Percentiles rank a stretch among this genome's conserved stretches.
These are phyloP conservation scores for Chenopodium album DNA, from an alignment of 148 eudicot genomes.

Conservation along the genomic window DNA sequence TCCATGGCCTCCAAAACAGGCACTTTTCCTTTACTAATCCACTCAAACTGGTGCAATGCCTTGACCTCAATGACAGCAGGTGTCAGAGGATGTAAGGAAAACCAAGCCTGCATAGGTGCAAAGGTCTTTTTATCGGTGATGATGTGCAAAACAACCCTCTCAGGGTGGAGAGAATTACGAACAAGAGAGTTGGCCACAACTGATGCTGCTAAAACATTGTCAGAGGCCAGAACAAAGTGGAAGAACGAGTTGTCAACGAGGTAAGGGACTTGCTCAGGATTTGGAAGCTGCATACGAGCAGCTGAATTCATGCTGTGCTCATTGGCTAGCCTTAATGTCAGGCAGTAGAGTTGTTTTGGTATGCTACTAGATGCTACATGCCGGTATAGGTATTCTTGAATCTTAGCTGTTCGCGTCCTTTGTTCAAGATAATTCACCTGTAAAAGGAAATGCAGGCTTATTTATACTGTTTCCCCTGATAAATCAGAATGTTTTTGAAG, in stretches of 20 bases:
- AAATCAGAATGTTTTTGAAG: background rate
- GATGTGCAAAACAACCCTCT: slow-evolving; percentile 72
- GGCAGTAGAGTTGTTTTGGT: slow-evolving; percentile 84
- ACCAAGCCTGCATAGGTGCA: slow-evolving; percentile 98
- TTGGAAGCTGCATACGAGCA: slow-evolving; percentile 86
- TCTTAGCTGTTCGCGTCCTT: slow-evolving; percentile 87
- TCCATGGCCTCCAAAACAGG: slow-evolving; percentile 97
- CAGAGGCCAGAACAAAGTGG: slow-evolving; percentile 83
- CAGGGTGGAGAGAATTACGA: slow-evolving; percentile 60
- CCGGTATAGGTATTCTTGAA: slow-evolving; percentile 84
- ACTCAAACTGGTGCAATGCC: slow-evolving; percentile 88
- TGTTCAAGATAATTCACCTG: slow-evolving; percentile 72
- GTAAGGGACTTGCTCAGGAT: slow-evolving; percentile 67
- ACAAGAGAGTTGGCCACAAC: slow-evolving; percentile 83
- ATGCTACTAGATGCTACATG: slow-evolving; percentile 97
- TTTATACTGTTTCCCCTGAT: background rate
- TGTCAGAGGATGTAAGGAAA: slow-evolving; percentile 63
- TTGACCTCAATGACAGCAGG: slow-evolving; percentile 87
- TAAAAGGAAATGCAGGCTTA: background rate
- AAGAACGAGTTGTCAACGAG: slow-evolving; percentile 77
- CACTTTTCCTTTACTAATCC: slow-evolving; percentile 89
- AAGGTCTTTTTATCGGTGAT: slow-evolving; percentile 87
- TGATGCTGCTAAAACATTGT: slow-evolving; percentile 78
- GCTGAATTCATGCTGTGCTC: slow-evolving; percentile 80
- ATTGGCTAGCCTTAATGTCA: slow-evolving; percentile 68